Conservation (phyloP, 139 green algal species). For the Chlamydomonas sp. region DNA sequence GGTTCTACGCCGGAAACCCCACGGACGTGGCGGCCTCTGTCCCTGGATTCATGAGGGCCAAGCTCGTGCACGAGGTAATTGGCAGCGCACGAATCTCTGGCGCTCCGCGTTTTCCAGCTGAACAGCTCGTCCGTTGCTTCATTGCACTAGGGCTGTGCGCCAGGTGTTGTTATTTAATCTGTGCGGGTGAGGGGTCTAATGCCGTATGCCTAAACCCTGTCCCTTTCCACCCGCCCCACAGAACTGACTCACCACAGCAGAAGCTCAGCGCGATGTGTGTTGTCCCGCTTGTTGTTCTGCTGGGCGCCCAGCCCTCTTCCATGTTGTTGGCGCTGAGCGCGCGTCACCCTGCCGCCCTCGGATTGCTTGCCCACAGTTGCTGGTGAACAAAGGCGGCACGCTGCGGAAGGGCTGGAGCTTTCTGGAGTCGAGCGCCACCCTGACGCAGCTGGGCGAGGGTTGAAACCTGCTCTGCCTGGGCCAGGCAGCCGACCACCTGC, state of each 20-base stretch:
- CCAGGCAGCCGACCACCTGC: constrained; percentile 9
- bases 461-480: constrained; percentile 5
- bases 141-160: neutral
- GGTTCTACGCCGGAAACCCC: neutral
- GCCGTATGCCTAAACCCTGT: neutral
- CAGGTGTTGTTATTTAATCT: neutral
- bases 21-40: constrained; percentile 16
- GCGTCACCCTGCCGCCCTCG: neutral
- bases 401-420: neutral
- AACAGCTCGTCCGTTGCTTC: neutral
- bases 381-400: constrained; percentile 3
- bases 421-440: neutral
- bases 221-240: neutral
- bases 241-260: neutral
- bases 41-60: neutral
- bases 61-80: constrained; percentile 6
- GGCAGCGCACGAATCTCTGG: neutral
- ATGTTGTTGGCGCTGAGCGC: neutral
- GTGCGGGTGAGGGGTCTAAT: neutral
- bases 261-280: neutral
- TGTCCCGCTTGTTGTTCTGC: constrained; percentile 4
- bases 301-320: neutral
- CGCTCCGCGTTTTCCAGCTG: neutral
- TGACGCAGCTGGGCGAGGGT: neutral
- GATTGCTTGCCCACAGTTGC: constrained; percentile 8